Base-by-base conservation (phyloP, 176 grass and related monocot species). In the Oryza glumipatula region DNA sequence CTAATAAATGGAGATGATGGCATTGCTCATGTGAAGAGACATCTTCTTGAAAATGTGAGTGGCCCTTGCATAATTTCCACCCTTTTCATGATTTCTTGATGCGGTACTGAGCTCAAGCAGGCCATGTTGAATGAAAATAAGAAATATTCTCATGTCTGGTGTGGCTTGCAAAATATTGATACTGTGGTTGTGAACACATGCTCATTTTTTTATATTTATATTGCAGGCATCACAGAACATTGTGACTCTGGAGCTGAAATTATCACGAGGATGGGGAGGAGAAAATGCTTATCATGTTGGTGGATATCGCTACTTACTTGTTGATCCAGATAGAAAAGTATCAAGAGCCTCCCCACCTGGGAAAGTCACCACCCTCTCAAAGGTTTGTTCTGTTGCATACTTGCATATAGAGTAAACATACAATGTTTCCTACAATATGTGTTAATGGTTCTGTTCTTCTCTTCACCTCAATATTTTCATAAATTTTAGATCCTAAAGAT, bases 221-320 rank as follows among this genome's bases (percentile, higher is more conserved):
- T 80, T 79, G 73, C 81, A 99, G 97, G 91, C 94, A 88, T 90
- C 88, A 76, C 80, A 94, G 67, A 94, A 94, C 82, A 88, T 99
- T 91, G 65, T 87, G 38, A 60, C 65, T 72, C 74, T 99, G 17
- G 97, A 99, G 79, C 91, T 92, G 79, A 99, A 94, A 94, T 48
- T 99, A 87, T 68, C 94, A 35, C 86, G 88, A 82, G 94, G 97
- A 58, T 99, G 91, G 93, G 97, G 91, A 74, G 97, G 97, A 80
- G 97, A 96, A 83, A 99, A 96, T 91, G 93, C 97, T 32, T 96
- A 96, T 76, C 94, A 99, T 89, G 97, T 99, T 45, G 84, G 67
- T 88, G 97, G 97, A 71, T 92, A 96, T 90, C 92, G 94, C 26
- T 99, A 96, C 72, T 85, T 99, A 73, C 71, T 99, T 3, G 69